Evolutionary conservation across 176 grass and related monocot species (phyloP).

Genomic region (Eremochloa ophiuroides): DNA sequence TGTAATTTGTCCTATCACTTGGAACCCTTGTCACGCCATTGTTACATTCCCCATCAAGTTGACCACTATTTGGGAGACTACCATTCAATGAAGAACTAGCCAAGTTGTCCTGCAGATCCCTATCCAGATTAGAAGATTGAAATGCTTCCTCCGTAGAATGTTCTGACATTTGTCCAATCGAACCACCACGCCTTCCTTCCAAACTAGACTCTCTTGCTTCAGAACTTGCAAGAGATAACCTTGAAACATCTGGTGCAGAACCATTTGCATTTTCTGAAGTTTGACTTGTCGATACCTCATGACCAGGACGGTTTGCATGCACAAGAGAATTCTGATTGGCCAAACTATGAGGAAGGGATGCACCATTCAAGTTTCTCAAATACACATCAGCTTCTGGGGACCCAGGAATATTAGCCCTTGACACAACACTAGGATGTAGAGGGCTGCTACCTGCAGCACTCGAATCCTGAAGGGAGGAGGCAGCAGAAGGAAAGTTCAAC

Average conservation of each 20-base stretch:
- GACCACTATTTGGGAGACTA: constrained; percentile 44
- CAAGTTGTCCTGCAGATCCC: constrained; percentile 31
- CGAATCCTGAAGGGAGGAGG: constrained; percentile 43
- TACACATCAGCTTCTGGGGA: constrained; percentile 51
- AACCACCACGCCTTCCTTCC: constrained; percentile 44
- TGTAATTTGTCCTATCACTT: constrained; percentile 56
- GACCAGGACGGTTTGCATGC: constrained; percentile 29
- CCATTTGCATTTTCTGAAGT: constrained; percentile 48
- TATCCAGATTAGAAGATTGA: constrained; percentile 36
- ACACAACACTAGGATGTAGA: constrained; percentile 42
- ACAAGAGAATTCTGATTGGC: constrained; percentile 31
- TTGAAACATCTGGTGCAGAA: constrained; percentile 34
- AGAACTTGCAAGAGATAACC: constrained; percentile 41
- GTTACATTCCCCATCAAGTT: constrained; percentile 40
- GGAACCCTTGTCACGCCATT: constrained; percentile 41
- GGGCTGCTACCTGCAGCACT: constrained; percentile 35
- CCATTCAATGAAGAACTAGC: constrained; percentile 32
- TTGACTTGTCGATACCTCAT: constrained; percentile 25
- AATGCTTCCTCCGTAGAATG: constrained; percentile 36
- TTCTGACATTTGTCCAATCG: constrained; percentile 38
- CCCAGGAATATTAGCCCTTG: constrained; percentile 44
- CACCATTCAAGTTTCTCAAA: constrained; percentile 45
- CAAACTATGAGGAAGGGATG: constrained; percentile 41
- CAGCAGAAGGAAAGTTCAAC: constrained; percentile 63
- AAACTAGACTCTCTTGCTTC: constrained; percentile 48